These are phyloP conservation scores for Colletotrichum liaoningense DNA, from an alignment of 2,329 filamentous ascomycete genomes.

Conservation along the genomic window DNA sequence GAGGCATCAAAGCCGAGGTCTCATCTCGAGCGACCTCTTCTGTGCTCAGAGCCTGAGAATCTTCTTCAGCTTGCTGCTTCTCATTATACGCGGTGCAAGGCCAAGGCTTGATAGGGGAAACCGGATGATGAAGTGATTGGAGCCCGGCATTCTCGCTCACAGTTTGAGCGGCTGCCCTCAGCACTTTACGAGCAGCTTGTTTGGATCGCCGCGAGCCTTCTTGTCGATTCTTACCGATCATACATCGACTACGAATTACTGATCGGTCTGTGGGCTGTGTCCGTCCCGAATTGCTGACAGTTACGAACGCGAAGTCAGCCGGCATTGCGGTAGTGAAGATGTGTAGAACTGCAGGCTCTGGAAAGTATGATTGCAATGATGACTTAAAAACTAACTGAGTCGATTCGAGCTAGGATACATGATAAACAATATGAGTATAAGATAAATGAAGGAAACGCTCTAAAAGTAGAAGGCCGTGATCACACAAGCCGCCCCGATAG, in stretches of 20 bases:
- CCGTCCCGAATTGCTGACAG: neutral
- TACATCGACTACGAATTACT: constrained; percentile 14
- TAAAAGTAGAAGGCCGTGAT: neutral
- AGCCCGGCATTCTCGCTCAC: neutral
- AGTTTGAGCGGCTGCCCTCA: neutral
- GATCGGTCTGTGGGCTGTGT: constrained; percentile 5
- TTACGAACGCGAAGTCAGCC: neutral
- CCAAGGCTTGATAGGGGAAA: neutral
- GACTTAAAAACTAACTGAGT: neutral
- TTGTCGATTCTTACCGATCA: constrained; percentile 11
- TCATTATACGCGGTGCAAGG: neutral
- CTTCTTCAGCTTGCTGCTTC: neutral
- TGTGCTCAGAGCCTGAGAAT: neutral
- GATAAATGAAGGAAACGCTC: neutral
- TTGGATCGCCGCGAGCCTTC: neutral
- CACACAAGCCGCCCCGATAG: neutral
- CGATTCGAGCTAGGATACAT: neutral
- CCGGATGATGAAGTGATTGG: neutral
- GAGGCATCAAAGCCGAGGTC: neutral
- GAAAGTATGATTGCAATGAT: neutral
- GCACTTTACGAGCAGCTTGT: neutral
- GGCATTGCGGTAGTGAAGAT: neutral
- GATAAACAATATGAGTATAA: neutral
- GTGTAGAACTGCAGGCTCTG: neutral
- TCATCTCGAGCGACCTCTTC: neutral